Evolutionary conservation across 108 stramenopile species (phyloP), one percentile per base, ranked within the genome.

Genomic region (Stephanodiscus triporus): DNA sequence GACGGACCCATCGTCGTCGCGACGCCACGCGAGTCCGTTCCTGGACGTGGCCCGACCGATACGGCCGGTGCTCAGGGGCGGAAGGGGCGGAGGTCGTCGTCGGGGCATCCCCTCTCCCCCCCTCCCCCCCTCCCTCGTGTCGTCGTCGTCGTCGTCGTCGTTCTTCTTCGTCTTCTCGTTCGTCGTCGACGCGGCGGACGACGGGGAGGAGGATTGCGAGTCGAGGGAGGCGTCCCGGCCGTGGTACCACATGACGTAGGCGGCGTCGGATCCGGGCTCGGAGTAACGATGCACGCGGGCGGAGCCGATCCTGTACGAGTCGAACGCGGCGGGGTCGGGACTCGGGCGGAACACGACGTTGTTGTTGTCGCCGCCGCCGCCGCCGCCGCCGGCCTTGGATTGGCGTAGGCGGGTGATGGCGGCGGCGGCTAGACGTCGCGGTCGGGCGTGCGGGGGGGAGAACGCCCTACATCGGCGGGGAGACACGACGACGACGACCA

Each of bases 221-320:
- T 76, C 62, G 24, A 80, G 30, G 8, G 19, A 11, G 13, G 48
- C 19, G 48, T 85, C 81, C 34, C 93, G 81, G 22, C 87, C 91
- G 47, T 94, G 93, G 62, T 89, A 92, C 93, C 93, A 91, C 93
- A 94, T 94, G 69, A 94, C 86, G 69, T 94, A 94, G 29, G 91
- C 87, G 9, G 87, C 70, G 16, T 79, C 71, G 34, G 72, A 51
- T 16, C 68, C 59, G 23, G 81, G 77, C 45, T 87, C 87, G 34
- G 75, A 62, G 42, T 94, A 94, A 2, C 93, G 87, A 78, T 94
- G 93, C 23, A 94, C 89, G 17, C 86, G 83, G 42, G 89, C 85
- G 17, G 80, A 80, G 11, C 93, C 93, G 56, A 94, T 80, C 45
- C 87, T 84, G 40, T 81, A 73, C 3, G 84, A 88, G 68, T 94